These are phyloP conservation scores for Fusarium humuli DNA, from an alignment of 2,329 filamentous ascomycete genomes.

Conservation along the genomic window DNA sequence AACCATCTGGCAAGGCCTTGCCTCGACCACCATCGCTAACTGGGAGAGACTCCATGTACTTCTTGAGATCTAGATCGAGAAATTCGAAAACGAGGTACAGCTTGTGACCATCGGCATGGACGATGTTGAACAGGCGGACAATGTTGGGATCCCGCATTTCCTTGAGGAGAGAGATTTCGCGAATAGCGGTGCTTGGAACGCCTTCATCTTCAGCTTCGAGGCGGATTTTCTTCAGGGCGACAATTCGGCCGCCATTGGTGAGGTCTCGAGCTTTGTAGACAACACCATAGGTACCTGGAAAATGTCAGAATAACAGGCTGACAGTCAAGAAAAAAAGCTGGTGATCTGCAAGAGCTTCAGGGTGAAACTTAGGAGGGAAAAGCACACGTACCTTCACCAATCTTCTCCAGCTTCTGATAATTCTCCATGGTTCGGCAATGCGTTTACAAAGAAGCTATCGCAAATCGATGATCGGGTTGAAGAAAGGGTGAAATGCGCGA, in stretches of 20 bases:
- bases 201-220: slow-evolving; percentile 96
- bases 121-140: slow-evolving; percentile 88
- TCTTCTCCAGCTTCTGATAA: slow-evolving; percentile 96
- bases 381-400: slow-evolving; percentile 81
- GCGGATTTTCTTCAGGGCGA: slow-evolving; percentile 94
- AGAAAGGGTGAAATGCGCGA: slow-evolving; percentile 26
- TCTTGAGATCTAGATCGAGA: slow-evolving; percentile 91
- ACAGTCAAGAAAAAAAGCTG: background rate
- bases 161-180: slow-evolving; percentile 93
- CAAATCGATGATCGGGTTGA: slow-evolving; percentile 12
- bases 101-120: slow-evolving; percentile 94
- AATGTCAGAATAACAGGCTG: slow-evolving; percentile 1
- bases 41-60: slow-evolving; percentile 93
- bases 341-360: slow-evolving; percentile 3
- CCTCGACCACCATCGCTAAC: slow-evolving; percentile 86
- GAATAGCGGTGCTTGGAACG: slow-evolving; percentile 91
- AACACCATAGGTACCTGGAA: slow-evolving; percentile 87
- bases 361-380: background rate
- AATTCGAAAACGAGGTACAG: slow-evolving; percentile 94
- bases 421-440: slow-evolving; percentile 77
- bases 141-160: slow-evolving; percentile 95
- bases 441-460: slow-evolving; percentile 16
- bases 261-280: slow-evolving; percentile 95
- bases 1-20: slow-evolving; percentile 84
- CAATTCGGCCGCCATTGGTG: slow-evolving; percentile 82